A percentile compares a stretch with the other conserved stretches of the same genome.
Evolutionary conservation across 2,329 filamentous ascomycete species (phyloP).

Genomic region (Fusarium nelsonii): DNA sequence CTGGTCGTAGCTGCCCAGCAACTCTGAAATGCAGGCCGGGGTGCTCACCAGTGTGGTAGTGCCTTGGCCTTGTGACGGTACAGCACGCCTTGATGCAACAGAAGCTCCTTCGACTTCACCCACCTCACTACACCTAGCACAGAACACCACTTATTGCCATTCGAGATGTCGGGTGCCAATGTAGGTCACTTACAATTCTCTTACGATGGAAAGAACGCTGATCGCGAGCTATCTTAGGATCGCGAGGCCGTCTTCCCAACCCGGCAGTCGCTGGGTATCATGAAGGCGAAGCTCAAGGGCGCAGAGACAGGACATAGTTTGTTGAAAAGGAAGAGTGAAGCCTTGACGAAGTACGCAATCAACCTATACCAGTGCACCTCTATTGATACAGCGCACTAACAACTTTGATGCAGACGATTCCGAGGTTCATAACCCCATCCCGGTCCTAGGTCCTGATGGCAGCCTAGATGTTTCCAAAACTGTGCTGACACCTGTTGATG

Average conservation of each 20-base stretch:
- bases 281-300: constrained; percentile 98
- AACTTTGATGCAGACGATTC: constrained; percentile 75
- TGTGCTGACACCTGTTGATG: constrained; percentile 28
- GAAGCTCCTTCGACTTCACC: constrained; percentile 25
- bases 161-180: constrained; percentile 52
- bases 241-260: constrained; percentile 98
- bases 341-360: constrained; percentile 85
- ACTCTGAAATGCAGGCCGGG: constrained; percentile 16
- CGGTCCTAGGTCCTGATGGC: not conserved
- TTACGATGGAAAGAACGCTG: constrained; percentile 15
- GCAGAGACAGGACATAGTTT: constrained; percentile 92
- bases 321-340: constrained; percentile 97
- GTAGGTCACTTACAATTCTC: constrained; percentile 35
- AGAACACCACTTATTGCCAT: constrained; percentile 9
- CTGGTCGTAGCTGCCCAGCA: constrained; percentile 29
- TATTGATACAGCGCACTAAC: constrained; percentile 11
- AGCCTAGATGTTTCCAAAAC: constrained; percentile 13
- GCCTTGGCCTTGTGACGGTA: constrained; percentile 36
- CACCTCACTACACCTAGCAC: constrained; percentile 13
- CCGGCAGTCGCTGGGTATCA: constrained; percentile 93
- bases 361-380: not conserved
- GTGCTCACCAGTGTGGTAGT: constrained; percentile 15
- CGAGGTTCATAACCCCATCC: constrained; percentile 69
- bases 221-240: constrained; percentile 68
- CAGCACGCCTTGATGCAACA: constrained; percentile 21